These are phyloP conservation scores for Kluyveromyces sp. DNA, from an alignment of 1,139 yeast genomes.

Conservation along the genomic window DNA sequence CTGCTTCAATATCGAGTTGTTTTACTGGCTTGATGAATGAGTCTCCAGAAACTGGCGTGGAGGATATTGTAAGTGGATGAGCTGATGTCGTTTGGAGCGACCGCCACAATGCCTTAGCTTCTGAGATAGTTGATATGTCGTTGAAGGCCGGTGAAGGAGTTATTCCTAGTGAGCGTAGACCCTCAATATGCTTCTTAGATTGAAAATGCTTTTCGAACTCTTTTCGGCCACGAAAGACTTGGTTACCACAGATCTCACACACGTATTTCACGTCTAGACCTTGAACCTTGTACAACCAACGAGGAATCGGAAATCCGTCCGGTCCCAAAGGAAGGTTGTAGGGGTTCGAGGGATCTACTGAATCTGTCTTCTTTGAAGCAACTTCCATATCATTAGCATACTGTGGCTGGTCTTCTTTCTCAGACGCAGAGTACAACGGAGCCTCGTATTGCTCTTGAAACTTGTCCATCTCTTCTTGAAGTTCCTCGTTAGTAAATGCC, in stretches of 20 bases:
- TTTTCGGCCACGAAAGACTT: conserved; percentile 64
- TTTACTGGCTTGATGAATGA: conserved; percentile 21
- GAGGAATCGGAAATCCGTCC: conserved; percentile 89
- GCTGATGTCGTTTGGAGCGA: conserved; percentile 35
- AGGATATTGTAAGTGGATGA: not conserved
- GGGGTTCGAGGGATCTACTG: conserved; percentile 34
- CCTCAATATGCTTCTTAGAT: conserved; percentile 62
- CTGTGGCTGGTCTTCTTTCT: conserved; percentile 18
- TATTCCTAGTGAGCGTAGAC: conserved; percentile 71
- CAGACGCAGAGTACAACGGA: conserved; percentile 23
- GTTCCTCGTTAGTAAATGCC: conserved; percentile 46
- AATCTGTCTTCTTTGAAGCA: conserved; percentile 18
- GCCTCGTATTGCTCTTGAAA: conserved; percentile 36
- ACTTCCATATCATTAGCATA: conserved; percentile 7
- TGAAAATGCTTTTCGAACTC: conserved; percentile 69
- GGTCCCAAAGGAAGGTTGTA: conserved; percentile 72
- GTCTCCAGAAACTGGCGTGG: not conserved
- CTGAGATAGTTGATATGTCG: conserved; percentile 60
- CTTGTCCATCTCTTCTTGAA: conserved; percentile 51
- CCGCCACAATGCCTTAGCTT: conserved; percentile 57
- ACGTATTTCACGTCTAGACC: conserved; percentile 68
- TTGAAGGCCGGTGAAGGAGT: conserved; percentile 46
- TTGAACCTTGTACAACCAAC: conserved; percentile 85
- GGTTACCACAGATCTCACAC: conserved; percentile 87
- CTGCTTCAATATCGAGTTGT: conserved; percentile 65